phyloP scores from a whole-genome alignment of 2,329 filamentous ascomycete species.

The Pseudogymnoascus destructans region DNA sequence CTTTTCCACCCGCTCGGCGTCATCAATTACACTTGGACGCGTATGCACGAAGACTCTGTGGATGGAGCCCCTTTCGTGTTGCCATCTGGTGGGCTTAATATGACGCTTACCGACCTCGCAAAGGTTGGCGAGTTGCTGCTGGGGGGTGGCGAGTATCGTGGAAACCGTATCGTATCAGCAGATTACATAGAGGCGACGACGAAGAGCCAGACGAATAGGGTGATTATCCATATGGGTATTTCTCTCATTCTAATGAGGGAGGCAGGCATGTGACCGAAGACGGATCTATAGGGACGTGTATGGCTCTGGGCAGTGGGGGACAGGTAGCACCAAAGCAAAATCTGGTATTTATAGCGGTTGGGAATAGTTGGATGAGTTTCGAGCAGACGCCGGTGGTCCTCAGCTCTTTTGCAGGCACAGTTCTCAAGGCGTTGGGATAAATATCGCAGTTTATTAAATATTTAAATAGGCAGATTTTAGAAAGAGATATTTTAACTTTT shows the following conservation, averaged over 20 bases:
- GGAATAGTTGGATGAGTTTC: background rate
- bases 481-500: background rate
- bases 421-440: background rate
- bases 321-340: background rate
- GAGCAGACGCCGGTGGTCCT: background rate
- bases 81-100: background rate
- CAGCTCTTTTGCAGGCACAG: background rate
- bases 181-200: background rate
- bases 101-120: background rate
- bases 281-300: background rate
- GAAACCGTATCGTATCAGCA: background rate
- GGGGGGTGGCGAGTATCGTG: background rate
- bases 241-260: background rate
- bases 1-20: background rate
- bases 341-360: background rate
- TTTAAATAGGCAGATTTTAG: background rate
- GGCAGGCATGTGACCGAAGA: background rate
- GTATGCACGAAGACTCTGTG: background rate
- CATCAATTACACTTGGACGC: background rate
- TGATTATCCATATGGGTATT: conserved; percentile 2
- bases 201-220: background rate
- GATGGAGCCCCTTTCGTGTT: background rate
- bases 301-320: background rate
- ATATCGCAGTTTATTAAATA: background rate
- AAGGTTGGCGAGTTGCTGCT: conserved; percentile 1